Evolutionary conservation across 176 grass and related monocot species (phyloP).

Genomic region (Oryza punctata): DNA sequence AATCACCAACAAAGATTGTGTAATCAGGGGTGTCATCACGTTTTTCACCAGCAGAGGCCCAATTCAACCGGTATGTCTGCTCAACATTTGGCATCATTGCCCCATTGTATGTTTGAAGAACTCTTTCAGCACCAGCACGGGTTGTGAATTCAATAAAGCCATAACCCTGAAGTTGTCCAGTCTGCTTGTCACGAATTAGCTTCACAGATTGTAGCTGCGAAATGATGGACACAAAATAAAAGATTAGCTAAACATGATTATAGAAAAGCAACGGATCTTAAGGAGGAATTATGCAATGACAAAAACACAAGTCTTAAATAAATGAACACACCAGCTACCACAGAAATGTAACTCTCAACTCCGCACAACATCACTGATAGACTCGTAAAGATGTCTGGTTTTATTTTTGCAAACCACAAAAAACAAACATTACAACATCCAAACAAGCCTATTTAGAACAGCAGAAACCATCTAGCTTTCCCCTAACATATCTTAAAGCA

Average conservation of each 20-base stretch:
- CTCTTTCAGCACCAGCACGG: slow-evolving; percentile 59
- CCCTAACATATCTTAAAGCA: neutral
- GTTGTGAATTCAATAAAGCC: slow-evolving; percentile 77
- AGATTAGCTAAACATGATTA: neutral
- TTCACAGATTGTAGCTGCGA: slow-evolving; percentile 70
- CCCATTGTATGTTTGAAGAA: slow-evolving; percentile 78
- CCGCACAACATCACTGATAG: neutral
- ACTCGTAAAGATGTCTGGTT: neutral
- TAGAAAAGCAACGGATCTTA: neutral
- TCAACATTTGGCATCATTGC: slow-evolving; percentile 84
- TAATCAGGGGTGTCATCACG: slow-evolving; percentile 77
- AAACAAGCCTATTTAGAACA: neutral
- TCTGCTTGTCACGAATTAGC: slow-evolving; percentile 77
- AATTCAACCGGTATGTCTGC: slow-evolving; percentile 72
- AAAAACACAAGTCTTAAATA: neutral
- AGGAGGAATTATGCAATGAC: neutral
- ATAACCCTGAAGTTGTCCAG: slow-evolving; percentile 76
- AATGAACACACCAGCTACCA: neutral
- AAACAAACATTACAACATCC: neutral
- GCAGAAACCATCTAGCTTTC: neutral
- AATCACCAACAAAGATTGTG: slow-evolving; percentile 89
- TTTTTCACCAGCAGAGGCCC: slow-evolving; percentile 84
- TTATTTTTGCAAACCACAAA: neutral
- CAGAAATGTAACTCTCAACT: neutral
- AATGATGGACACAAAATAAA: slow-evolving; percentile 5